These are phyloP conservation scores for Cytospora piceicola DNA, from an alignment of 2,329 filamentous ascomycete genomes.

Conservation along the genomic window DNA sequence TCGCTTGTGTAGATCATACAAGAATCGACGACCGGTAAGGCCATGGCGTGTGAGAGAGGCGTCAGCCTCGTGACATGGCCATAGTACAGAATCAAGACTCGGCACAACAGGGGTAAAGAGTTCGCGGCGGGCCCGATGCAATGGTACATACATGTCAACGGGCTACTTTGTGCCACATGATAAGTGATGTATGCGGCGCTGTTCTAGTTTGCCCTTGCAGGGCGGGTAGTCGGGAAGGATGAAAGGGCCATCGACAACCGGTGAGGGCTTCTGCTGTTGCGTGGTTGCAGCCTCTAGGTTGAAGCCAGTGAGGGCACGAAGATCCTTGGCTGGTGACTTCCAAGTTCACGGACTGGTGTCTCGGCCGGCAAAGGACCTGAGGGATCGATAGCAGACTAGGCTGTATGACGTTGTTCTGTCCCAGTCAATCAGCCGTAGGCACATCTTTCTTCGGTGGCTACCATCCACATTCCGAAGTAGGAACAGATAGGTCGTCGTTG, in stretches of 20 bases:
- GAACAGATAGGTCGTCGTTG: too few species aligned
- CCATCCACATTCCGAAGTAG: neutral
- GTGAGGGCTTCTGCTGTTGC: slow-evolving; percentile 16
- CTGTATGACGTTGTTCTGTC: neutral
- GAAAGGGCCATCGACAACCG: slow-evolving; percentile 27
- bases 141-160: slow-evolving; percentile 22
- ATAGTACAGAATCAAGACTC: slow-evolving; percentile 12
- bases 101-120: slow-evolving; percentile 8
- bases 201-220: slow-evolving; percentile 26
- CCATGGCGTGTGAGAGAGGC: slow-evolving; percentile 5
- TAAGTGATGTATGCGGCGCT: slow-evolving; percentile 23
- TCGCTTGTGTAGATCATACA: slow-evolving; percentile 1
- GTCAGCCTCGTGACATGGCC: slow-evolving; percentile 17
- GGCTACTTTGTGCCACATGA: slow-evolving; percentile 27
- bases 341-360: slow-evolving; percentile 8
- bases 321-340: slow-evolving; percentile 28
- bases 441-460: neutral
- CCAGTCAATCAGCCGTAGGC: neutral
- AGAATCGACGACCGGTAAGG: neutral
- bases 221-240: slow-evolving; percentile 18
- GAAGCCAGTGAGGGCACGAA: slow-evolving; percentile 14
- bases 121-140: slow-evolving; percentile 23
- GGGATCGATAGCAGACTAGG: neutral
- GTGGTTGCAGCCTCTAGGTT: slow-evolving; percentile 16
- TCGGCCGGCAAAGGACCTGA: neutral